phyloP scores from a whole-genome alignment of 192 early-diverging fungal species.

The Neocallimastix lanati region DNA sequence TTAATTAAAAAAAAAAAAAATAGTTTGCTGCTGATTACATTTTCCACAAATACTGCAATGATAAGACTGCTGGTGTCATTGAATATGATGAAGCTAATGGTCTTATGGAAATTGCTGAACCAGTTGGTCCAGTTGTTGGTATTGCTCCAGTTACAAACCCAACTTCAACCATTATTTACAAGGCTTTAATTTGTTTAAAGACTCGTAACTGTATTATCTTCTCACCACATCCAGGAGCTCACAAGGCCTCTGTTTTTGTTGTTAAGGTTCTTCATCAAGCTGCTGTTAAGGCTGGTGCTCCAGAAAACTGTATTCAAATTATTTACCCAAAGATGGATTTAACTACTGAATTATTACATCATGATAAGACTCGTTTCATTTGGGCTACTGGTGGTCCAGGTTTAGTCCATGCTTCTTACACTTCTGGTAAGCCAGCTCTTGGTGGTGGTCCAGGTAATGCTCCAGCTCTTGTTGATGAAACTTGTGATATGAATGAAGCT shows the following conservation, averaged over 20 bases:
- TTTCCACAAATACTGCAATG: neutral
- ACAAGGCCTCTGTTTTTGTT: neutral
- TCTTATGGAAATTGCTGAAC: neutral
- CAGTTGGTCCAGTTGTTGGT: neutral
- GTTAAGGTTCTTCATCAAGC: neutral
- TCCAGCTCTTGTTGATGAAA: neutral
- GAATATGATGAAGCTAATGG: neutral
- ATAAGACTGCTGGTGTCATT: neutral
- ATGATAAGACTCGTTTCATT: neutral
- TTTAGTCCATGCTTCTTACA: neutral
- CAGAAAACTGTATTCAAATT: neutral
- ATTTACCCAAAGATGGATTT: neutral
- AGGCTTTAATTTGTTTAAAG: neutral
- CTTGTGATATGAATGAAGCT: neutral
- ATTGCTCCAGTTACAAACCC: neutral
- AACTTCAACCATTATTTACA: neutral
- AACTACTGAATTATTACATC: neutral
- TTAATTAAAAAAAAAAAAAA: too few species aligned
- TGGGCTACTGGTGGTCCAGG: neutral
- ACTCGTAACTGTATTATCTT: neutral
- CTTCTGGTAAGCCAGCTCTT: neutral
- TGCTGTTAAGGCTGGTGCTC: neutral
- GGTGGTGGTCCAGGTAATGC: neutral
- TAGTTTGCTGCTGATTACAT: neutral
- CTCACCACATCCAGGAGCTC: neutral